Conservation (phyloP, 805 yeast species). For the Candida hungchunana region DNA sequence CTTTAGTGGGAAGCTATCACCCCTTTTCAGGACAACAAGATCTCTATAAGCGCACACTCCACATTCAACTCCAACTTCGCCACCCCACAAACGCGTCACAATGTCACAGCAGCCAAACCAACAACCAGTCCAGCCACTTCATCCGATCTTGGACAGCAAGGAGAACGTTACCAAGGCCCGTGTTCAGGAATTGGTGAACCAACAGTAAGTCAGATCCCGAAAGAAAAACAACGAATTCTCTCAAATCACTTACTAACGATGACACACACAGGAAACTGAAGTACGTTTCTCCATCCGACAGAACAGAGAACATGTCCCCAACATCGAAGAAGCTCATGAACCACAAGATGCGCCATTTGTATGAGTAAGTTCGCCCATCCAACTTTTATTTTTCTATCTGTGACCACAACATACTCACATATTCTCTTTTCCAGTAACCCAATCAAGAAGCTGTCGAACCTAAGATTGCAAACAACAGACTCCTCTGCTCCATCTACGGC, state of each 20-base stretch:
- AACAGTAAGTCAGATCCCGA: slow-evolving; percentile 31
- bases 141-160: slow-evolving; percentile 27
- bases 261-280: slow-evolving; percentile 21
- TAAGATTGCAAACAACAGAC: slow-evolving; percentile 24
- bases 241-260: slow-evolving; percentile 10
- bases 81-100: not conserved
- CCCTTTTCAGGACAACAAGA: too few species aligned
- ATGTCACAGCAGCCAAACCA: slow-evolving; percentile 15
- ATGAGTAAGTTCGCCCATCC: slow-evolving; percentile 22
- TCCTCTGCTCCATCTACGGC: slow-evolving; percentile 3
- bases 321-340: slow-evolving; percentile 27
- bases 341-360: slow-evolving; percentile 25
- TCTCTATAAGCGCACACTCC: not conserved
- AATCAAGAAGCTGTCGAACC: slow-evolving; percentile 23
- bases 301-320: slow-evolving; percentile 27
- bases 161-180: slow-evolving; percentile 27
- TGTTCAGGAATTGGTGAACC: slow-evolving; percentile 25
- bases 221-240: too few species aligned
- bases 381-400: not conserved
- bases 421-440: slow-evolving; percentile 21
- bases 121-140: slow-evolving; percentile 26
- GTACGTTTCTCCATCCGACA: slow-evolving; percentile 29
- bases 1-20: too few species aligned
- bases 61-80: slow-evolving; percentile 1
- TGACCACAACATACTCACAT: slow-evolving; percentile 1